Base-by-base conservation (phyloP, 306 rosid species). In the Ammopiptanthus mongolicus region DNA sequence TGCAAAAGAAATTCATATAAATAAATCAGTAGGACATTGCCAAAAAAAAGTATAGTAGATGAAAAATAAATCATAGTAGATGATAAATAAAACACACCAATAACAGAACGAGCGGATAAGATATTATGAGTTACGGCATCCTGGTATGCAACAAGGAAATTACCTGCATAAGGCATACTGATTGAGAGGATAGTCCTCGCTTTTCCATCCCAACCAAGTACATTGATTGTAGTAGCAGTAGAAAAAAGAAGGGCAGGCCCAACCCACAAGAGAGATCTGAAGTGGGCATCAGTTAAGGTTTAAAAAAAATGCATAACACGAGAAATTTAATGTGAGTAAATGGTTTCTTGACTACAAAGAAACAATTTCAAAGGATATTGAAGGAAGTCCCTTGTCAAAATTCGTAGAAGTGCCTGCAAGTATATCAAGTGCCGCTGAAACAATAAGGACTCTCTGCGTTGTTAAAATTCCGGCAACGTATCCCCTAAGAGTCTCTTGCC, bases 141-240 rank as follows among this genome's bases (percentile, higher is more conserved):
- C 72, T 55, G 50, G 82, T 18, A 65, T 22, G 65, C 37, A 62
- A 74, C 71, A 76, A 72, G 73, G 50, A 59, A 34, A 81, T 79
- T 80, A 94, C 98, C 98, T 73, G 97, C 88, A 79, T 89, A 81
- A 76, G 94, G 96, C 91, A 86, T 84, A 76, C 89, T 94, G 79
- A 86, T 86, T 2, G 98, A 91, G 60, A 94, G 90, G 81, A 94
- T 82, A 78, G 92, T 86, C 84, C 97, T 87, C 78, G 83, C 97
- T 87, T 91, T 93, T 69, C 98, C 97, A 71, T 94, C 98, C 98
- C 97, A 94, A 79, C 98, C 98, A 84, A 94, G 98, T 69, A 94
- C 81, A 77, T 85, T 88, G 75, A 94, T 74, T 34, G 92, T 86
- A 36, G 97, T 84, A 80, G 98, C 78, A 69, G 96, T 94, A 76